Percentiles rank a stretch among this genome's conserved stretches.
Conservation (phyloP, 345 rosid genomes). For the Populus deltoides region DNA sequence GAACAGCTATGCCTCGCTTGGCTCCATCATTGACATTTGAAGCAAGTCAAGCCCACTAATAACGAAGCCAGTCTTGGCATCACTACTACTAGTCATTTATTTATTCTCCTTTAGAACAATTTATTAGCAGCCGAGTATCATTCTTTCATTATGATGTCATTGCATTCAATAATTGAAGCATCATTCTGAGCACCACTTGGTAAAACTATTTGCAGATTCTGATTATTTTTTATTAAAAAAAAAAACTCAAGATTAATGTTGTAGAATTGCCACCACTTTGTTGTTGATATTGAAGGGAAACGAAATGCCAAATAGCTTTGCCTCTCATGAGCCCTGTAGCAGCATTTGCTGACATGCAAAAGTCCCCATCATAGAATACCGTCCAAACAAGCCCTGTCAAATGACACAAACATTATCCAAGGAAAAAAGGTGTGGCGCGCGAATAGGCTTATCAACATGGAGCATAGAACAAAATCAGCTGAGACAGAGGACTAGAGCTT, state of each 20-base stretch:
- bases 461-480: not conserved
- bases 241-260: too few relatives aligned
- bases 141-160: not conserved
- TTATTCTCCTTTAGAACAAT: too few relatives aligned
- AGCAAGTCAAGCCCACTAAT: not conserved
- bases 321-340: not conserved
- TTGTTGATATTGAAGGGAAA: too few relatives aligned
- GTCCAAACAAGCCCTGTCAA: conserved; percentile 28
- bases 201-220: too few relatives aligned
- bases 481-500: not conserved
- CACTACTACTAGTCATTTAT: not conserved
- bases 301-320: too few relatives aligned
- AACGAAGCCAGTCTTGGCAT: not conserved
- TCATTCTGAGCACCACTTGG: too few relatives aligned
- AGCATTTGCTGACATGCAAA: conserved; percentile 8
- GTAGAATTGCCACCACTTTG: too few relatives aligned
- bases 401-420: conserved; percentile 29
- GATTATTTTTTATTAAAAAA: too few relatives aligned
- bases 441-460: conserved; percentile 27
- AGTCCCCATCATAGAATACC: conserved; percentile 21
- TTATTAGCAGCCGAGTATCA: not conserved
- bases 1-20: too few relatives aligned
- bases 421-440: not conserved
- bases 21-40: too few relatives aligned
- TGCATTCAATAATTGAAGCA: not conserved